These are phyloP conservation scores for Pichia sp. DNA, from an alignment of 1,139 yeast genomes.

Conservation along the genomic window DNA sequence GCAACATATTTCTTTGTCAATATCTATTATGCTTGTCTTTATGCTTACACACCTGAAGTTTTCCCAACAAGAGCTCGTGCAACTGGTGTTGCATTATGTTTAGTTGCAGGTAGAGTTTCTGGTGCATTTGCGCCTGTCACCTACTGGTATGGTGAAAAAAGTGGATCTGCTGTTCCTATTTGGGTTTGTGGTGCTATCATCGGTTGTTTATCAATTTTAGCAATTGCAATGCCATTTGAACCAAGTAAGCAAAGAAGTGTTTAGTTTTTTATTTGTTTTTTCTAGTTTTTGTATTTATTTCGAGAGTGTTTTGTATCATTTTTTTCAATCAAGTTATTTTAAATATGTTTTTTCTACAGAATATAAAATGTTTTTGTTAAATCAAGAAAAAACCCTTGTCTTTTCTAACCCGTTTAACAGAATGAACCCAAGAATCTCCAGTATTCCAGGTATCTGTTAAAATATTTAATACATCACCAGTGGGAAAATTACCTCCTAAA, in stretches of 20 bases:
- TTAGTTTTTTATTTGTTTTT: constrained; percentile 1
- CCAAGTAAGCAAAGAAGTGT: constrained; percentile 35
- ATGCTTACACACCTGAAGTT: constrained; percentile 60
- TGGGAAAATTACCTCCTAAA: constrained; percentile 17
- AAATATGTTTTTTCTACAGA: neutral
- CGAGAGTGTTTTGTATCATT: too few relatives aligned
- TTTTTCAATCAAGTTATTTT: too few relatives aligned
- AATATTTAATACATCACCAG: constrained; percentile 18
- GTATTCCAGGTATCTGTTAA: constrained; percentile 16
- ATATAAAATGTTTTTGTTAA: neutral
- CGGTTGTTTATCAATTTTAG: constrained; percentile 43
- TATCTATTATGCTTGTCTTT: constrained; percentile 53
- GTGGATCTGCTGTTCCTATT: constrained; percentile 48
- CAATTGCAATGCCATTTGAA: constrained; percentile 48
- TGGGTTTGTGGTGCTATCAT: constrained; percentile 60
- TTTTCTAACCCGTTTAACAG: constrained; percentile 11
- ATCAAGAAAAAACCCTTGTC: constrained; percentile 14
- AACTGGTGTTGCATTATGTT: constrained; percentile 54
- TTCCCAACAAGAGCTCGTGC: constrained; percentile 55
- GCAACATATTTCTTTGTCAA: constrained; percentile 50
- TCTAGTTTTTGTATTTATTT: neutral
- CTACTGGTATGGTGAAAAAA: constrained; percentile 41
- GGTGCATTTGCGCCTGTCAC: constrained; percentile 53
- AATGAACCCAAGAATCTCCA: constrained; percentile 16
- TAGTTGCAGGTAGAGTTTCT: constrained; percentile 45